These are phyloP conservation scores for Pseudisothecium myosuroides DNA, from an alignment of 225 moss, liverwort and hornwort species.

Conservation along the genomic window DNA sequence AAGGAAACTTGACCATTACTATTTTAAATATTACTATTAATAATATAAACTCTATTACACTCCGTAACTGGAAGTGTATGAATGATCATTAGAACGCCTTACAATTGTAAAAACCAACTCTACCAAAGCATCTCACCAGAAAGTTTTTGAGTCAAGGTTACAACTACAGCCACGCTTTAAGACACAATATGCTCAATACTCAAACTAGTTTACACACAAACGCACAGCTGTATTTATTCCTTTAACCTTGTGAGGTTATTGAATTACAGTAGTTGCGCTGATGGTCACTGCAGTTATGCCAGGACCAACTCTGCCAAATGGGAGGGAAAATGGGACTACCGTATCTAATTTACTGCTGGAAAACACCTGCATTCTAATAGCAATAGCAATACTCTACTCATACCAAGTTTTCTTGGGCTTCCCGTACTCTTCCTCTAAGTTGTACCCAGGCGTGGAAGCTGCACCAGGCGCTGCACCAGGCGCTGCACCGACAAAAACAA, in stretches of 20 bases:
- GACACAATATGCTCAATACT: background rate
- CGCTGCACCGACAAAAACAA: background rate
- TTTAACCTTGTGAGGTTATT: background rate
- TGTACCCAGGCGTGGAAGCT: conserved; percentile 5
- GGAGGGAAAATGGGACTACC: background rate
- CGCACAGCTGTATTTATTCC: background rate
- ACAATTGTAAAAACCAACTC: background rate
- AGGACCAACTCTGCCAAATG: background rate
- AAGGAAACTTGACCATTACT: too few relatives aligned
- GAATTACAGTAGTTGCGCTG: background rate
- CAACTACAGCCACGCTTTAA: too few relatives aligned
- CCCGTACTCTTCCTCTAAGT: conserved; percentile 5
- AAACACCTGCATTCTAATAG: background rate
- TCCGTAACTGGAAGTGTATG: background rate
- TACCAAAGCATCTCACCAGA: background rate
- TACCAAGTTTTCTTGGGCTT: conserved; percentile 13
- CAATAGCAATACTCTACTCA: background rate
- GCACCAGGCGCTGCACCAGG: conserved; percentile 19
- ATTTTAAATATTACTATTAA: background rate
- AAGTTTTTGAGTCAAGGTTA: background rate
- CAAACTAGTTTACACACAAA: background rate
- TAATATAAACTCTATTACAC: background rate
- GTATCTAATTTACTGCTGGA: background rate
- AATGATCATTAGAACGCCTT: background rate
- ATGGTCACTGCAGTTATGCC: background rate